Evolutionary conservation across 1,284 basidiomycete genomes (phyloP).

Genomic region (Boletus hoseneyae): DNA sequence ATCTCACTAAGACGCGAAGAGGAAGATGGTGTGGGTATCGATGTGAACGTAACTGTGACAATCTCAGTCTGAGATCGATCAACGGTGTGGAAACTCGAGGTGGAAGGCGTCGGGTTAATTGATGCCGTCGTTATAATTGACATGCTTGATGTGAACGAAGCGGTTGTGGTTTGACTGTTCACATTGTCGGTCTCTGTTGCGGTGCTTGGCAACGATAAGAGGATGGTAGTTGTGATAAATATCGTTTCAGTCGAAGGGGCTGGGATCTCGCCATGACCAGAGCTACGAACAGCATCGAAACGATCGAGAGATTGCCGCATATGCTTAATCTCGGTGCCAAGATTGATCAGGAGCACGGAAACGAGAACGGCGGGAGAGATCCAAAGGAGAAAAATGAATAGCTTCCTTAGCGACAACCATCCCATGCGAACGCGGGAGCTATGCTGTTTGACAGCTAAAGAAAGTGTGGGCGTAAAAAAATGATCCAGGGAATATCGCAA

Average conservation of each 20-base stretch:
- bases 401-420: conserved; percentile 29
- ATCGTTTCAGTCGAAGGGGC: conserved; percentile 24
- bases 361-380: conserved; percentile 29
- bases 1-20: conserved; percentile 16
- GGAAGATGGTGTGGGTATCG: conserved; percentile 17
- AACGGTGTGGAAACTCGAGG: conserved; percentile 3
- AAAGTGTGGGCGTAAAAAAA: conserved; percentile 54
- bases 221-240: conserved; percentile 35
- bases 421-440: conserved; percentile 15
- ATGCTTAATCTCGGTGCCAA: conserved; percentile 37
- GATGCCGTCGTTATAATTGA: conserved; percentile 11
- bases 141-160: conserved; percentile 2
- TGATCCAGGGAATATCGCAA: conserved; percentile 54
- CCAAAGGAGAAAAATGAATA: conserved; percentile 31
- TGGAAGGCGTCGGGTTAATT: conserved; percentile 1
- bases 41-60: conserved; percentile 9
- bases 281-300: conserved; percentile 22
- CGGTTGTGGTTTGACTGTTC: conserved; percentile 5
- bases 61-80: conserved; percentile 12
- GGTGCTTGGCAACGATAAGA: conserved; percentile 12
- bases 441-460: conserved; percentile 34
- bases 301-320: conserved; percentile 37
- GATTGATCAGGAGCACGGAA: conserved; percentile 34
- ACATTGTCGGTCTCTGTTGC: not conserved
- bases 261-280: conserved; percentile 21